phyloP scores from a whole-genome alignment of 164 flowering plant genomes.

The Stephania yunnanensis region DNA sequence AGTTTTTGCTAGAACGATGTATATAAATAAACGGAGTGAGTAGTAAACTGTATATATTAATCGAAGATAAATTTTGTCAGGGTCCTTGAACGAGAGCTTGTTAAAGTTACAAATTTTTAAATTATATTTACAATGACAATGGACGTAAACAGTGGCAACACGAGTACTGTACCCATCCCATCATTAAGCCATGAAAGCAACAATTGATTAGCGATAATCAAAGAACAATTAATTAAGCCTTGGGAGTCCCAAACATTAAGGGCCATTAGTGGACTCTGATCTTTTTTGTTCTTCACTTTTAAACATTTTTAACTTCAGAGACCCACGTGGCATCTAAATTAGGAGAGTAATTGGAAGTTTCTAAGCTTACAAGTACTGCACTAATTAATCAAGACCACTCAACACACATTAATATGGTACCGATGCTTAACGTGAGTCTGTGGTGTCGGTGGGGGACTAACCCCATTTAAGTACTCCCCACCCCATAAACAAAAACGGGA shows the following conservation, averaged over 20 bases:
- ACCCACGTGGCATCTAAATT: conserved; percentile 17
- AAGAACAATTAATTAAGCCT: background rate
- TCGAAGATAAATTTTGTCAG: background rate
- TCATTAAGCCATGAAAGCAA: background rate
- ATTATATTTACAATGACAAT: background rate
- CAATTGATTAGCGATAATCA: background rate
- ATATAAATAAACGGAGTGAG: too few relatives aligned
- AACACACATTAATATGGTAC: background rate
- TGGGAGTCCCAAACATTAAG: conserved; percentile 2
- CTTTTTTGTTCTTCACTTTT: background rate
- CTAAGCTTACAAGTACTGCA: conserved; percentile 5
- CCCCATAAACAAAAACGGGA: background rate
- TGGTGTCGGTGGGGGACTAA: conserved; percentile 24
- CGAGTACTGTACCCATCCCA: background rate
- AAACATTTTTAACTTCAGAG: background rate
- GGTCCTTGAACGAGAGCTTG: background rate
- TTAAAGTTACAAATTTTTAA: background rate
- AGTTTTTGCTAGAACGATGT: too few relatives aligned
- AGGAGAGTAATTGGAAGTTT: conserved; percentile 13
- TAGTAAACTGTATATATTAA: background rate
- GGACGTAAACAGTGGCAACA: background rate
- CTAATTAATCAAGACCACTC: conserved; percentile 2
- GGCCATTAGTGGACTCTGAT: background rate
- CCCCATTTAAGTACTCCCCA: background rate
- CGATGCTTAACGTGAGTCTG: conserved; percentile 19